Evolutionary conservation across 768 basidiomycete species (phyloP).

Genomic region (Crucibulum laeve): DNA sequence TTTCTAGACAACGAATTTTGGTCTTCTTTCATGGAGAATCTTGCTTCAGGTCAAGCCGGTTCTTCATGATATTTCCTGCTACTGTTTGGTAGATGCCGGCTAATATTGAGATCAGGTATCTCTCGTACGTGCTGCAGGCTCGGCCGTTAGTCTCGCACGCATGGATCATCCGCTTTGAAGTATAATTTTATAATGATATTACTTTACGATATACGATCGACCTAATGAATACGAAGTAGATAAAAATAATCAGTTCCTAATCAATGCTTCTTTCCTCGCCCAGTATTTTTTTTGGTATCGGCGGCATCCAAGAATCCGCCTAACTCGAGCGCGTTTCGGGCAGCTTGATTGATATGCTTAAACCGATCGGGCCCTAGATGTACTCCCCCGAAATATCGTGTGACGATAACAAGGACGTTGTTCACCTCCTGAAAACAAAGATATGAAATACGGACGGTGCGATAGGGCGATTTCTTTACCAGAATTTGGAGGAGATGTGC

Average conservation of each 20-base stretch:
- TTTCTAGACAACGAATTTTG: constrained; percentile 40
- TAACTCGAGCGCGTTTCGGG: constrained; percentile 82
- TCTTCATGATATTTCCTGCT: not conserved
- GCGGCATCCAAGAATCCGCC: constrained; percentile 80
- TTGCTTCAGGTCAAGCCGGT: constrained; percentile 8
- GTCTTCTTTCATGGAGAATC: constrained; percentile 33
- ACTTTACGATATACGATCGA: not conserved
- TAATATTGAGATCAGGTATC: no score
- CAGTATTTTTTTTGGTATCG: constrained; percentile 23
- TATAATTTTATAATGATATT: no score
- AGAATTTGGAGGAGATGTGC: constrained; percentile 90
- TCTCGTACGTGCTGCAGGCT: no score
- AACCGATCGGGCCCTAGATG: constrained; percentile 87
- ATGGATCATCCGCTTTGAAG: no score
- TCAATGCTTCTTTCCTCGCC: constrained; percentile 21
- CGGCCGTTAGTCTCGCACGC: no score
- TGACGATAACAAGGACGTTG: constrained; percentile 87
- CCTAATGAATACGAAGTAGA: no score
- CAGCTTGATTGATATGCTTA: constrained; percentile 94
- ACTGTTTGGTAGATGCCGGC: no score
- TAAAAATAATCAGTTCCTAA: not conserved
- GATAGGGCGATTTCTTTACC: constrained; percentile 32
- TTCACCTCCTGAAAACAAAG: constrained; percentile 57
- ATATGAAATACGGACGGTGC: not conserved
- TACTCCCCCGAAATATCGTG: constrained; percentile 91